Evolutionary conservation across 2,329 filamentous ascomycete genomes (phyloP), one percentile per base, ranked within the genome.

Genomic region (Colletotrichum horii): DNA sequence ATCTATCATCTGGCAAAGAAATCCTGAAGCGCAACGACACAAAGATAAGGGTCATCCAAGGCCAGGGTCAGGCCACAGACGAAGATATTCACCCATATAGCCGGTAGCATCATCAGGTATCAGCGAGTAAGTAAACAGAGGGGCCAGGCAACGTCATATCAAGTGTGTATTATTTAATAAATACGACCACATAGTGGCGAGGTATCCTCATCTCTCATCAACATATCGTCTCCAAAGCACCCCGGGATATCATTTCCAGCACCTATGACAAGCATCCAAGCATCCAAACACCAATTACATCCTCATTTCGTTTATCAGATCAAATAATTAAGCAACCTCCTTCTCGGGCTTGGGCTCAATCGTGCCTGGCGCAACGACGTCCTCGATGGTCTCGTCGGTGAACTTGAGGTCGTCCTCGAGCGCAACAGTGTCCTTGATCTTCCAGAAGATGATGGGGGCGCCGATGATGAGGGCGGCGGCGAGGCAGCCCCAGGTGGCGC

Each of bases 321-420:
- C 4, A 64, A 4, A 36, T 24, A 16, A 32, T 75, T 11, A 75
- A 15, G 56, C 73, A 19, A 68, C 74, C 28, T 76, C 70, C 43
- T 60, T 68, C 2, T 43, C 65, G 8, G 66, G 58, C 70, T 74
- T 68, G 43, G 34, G 26, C 16, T 71, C 66, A 19, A 71, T n/a
- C 6, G 74, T 75, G n/a, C 74, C 80, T 4, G 77, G 74, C 11
- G 83, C 81, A 15, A 84, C 82, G 16, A 98, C 93, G 78, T 98
- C 95, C 30, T 90, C 91, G 19, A 93, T 81, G 0, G 94, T 97
- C 89, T 97, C 95, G 81, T 98, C 96, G 24, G 94, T 95, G 83
- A 95, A 96, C 82, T 93, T 92, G 67, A 98, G 87, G 84, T 98
- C 96, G 70, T 96, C 93, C 84, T 96, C 95, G 6, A 98, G 80